Evolutionary conservation across 495 filamentous ascomycete species (phyloP), one percentile per base, ranked within the genome.

Genomic region (Neurospora sp.): DNA sequence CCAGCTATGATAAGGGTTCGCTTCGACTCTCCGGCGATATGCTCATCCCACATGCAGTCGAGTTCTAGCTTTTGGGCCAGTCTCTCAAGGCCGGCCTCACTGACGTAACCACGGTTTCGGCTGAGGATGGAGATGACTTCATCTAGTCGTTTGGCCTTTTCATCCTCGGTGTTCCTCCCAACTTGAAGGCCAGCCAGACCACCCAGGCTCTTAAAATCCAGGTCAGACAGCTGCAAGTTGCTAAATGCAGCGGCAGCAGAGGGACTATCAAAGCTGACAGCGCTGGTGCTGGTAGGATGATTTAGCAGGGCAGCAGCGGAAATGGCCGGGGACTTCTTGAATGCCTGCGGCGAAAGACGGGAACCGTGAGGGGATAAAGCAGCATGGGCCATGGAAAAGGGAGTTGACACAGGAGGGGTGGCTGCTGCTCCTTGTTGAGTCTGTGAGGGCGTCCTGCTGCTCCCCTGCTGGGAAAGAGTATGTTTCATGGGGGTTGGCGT

Each of bases 31-130:
- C 76, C 75, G 9, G 80, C 80, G 71, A 84, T 84, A 6, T 84
- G 82, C 18, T 88, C 85, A 75, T 93, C 91, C 88, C 91, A 92
- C 40, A 93, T 82, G 68, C 86, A 89, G 71, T 96, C 93, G 40
- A 98, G 76, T 18, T 84, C 93, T 72, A 91, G 87, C 31, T 91
- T 84, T 75, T 88, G 86, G 7, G 89, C 91, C 41, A 97, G 76
- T 53, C 93, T 86, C 81, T 95, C 93, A 48, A 98, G 84, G 0
- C 93, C 93, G 59, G 94, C 91, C 70, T 94, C 89, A 69, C 93
- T 92, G 40, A 99, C 92, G 18, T 90, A 75, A 20, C 85, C 84
- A 71, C 85, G 84, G 70, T 76, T 84, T 31, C 76, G 79, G 22
- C 75, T 75, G 37, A 82, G 73, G 7, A 78, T 74, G 9, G 81